phyloP scores from a whole-genome alignment of 768 basidiomycete species.

The Leucosporidium yakuticum region DNA sequence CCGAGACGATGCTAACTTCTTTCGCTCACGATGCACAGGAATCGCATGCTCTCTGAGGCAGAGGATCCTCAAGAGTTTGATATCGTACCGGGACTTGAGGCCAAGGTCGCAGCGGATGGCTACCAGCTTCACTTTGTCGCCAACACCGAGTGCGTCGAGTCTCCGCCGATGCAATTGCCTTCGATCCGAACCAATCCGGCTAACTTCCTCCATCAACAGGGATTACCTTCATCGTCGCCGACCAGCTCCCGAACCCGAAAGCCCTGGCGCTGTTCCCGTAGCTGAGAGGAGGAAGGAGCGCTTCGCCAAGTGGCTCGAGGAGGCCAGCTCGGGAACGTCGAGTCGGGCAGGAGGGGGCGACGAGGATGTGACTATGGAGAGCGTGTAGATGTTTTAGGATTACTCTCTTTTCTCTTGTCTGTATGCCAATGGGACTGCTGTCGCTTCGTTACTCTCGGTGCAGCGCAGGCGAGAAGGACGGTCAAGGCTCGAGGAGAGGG shows the following conservation, averaged over 20 bases:
- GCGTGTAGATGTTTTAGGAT: too few species aligned
- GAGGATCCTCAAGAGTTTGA: conserved; percentile 31
- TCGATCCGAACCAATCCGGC: too few species aligned
- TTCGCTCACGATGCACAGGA: not conserved
- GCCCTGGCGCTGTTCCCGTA: not conserved
- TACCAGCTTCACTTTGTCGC: conserved; percentile 44
- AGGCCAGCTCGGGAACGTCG: not conserved
- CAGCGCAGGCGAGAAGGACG: too few species aligned
- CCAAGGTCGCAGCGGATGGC: conserved; percentile 28
- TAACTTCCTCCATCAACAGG: not conserved
- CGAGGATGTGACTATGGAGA: too few species aligned
- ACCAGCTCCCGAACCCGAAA: not conserved
- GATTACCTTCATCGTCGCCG: conserved; percentile 17
- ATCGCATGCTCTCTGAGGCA: conserved; percentile 12
- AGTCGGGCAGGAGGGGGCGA: too few species aligned
- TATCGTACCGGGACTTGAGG: conserved; percentile 23
- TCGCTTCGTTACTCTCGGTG: too few species aligned
- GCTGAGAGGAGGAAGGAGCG: conserved; percentile 15
- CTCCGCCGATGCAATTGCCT: not conserved
- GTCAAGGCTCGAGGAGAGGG: too few species aligned
- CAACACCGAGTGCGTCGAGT: conserved; percentile 26
- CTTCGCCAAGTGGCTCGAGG: conserved; percentile 29
- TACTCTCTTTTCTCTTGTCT: too few species aligned
- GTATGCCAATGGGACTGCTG: too few species aligned
- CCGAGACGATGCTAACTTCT: not conserved